Evolutionary conservation across 1,139 yeast species (phyloP).

Genomic region (Wickerhamomyces sp.): DNA sequence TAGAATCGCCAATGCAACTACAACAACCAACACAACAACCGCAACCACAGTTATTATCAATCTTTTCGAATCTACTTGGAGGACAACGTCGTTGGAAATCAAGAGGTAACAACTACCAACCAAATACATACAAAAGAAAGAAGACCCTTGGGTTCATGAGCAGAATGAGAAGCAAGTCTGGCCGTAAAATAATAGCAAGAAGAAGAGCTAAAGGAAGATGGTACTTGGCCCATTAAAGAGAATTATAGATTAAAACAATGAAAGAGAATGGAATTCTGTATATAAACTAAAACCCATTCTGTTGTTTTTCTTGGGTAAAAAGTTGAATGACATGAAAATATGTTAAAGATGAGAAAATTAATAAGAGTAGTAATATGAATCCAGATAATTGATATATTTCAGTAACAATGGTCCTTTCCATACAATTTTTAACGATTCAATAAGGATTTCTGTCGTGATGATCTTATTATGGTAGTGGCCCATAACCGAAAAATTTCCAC

Average conservation of each 20-base stretch:
- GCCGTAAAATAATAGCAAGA: conserved; percentile 72
- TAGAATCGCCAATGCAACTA: conserved; percentile 8
- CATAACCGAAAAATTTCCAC: not conserved
- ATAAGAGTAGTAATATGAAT: no score
- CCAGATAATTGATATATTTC: no score
- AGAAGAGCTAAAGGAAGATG: conserved; percentile 91
- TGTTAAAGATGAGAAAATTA: no score
- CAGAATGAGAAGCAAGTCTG: conserved; percentile 73
- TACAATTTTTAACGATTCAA: no score
- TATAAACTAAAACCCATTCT: not conserved
- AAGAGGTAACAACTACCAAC: conserved; percentile 94
- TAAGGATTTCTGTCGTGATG: not conserved
- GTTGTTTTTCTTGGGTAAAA: not conserved
- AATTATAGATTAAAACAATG: not conserved
- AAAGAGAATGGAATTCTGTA: not conserved
- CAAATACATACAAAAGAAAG: conserved; percentile 85
- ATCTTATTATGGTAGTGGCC: not conserved
- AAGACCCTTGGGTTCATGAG: conserved; percentile 88
- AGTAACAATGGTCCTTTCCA: no score
- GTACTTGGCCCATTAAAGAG: conserved; percentile 72
- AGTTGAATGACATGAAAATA: not conserved
- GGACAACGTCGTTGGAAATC: conserved; percentile 71
- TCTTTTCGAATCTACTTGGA: conserved; percentile 27
- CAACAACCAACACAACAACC: conserved; percentile 2
- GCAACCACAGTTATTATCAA: conserved; percentile 7